Percentiles rank a stretch among this genome's conserved stretches.
Conservation (phyloP, 2,329 filamentous ascomycete species). For the Colletotrichum agaves region DNA sequence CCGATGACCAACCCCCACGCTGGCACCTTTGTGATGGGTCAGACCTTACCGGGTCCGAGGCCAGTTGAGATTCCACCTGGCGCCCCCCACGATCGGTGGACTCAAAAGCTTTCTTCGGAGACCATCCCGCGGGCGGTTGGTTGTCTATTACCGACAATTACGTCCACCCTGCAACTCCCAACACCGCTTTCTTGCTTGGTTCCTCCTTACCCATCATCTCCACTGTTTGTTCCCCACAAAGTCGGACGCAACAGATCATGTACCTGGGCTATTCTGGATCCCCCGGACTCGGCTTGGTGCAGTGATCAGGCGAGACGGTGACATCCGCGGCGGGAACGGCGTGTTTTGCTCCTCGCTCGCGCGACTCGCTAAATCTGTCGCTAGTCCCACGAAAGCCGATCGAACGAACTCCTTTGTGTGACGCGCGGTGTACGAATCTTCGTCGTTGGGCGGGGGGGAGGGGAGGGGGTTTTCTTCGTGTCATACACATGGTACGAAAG, state of each 20-base stretch:
- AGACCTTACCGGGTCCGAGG: slow-evolving; percentile 10
- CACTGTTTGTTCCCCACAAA: slow-evolving; percentile 33
- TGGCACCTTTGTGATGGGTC: background rate
- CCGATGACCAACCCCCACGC: slow-evolving; percentile 28
- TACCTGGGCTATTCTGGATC: slow-evolving; percentile 4
- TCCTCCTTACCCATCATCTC: slow-evolving; percentile 23
- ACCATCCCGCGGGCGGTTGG: slow-evolving; percentile 17
- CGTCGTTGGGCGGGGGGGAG: too few relatives aligned
- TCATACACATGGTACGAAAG: background rate
- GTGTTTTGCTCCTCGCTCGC: slow-evolving; percentile 10
- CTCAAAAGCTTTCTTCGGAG: background rate
- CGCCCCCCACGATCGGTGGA: slow-evolving; percentile 28
- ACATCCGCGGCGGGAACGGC: slow-evolving; percentile 29
- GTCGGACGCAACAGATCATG: slow-evolving; percentile 26
- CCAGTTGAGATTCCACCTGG: slow-evolving; percentile 5
- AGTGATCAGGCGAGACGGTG: slow-evolving; percentile 31
- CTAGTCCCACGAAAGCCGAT: background rate
- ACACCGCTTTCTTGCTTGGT: background rate
- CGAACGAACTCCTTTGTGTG: background rate
- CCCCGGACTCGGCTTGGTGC: slow-evolving; percentile 11
- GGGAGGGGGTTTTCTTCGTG: background rate
- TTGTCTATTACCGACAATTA: slow-evolving; percentile 2
- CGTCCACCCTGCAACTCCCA: slow-evolving; percentile 4
- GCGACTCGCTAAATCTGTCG: slow-evolving; percentile 31
- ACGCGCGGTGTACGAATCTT: slow-evolving; percentile 6